Base-by-base conservation (phyloP, 2,329 filamentous ascomycete species). In the Knufia fluminis region DNA sequence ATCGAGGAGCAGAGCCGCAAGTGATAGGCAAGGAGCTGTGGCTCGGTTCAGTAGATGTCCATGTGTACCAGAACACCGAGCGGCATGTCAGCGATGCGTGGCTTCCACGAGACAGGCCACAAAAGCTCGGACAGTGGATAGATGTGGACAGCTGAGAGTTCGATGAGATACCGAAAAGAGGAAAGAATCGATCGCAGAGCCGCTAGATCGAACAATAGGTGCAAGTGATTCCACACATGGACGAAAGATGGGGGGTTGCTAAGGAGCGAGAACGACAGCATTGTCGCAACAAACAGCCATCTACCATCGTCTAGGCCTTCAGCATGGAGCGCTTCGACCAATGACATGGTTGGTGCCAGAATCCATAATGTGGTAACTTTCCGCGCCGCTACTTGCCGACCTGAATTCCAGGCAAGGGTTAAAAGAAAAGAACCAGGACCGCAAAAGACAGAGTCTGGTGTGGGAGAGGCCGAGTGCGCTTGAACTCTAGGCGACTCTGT, bases 1-100 rank as follows among this genome's bases (percentile, higher is more conserved):
- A 20, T 19, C 3, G 16, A 45, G 10, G 16, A 43, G 42, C 42
- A 45, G 42, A 45, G 42, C 42, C 42, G 42, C 42, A 45, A 32
- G n/a, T 9, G 9, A 20, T 17, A 19, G 7, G 14, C 23, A 20
- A 45, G 10, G 19, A 41, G 22, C 38, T 41, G 9, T 41, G 19
- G 6, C 7, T 22, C 19, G 38, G 38, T 12, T 41, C 38, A 19
- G 38, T 12, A 22, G 19, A 41, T 19, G 16, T n/a, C 28, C 28
- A 31, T 31, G 7, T 31, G 14, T 31, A 7, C 28, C 7, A 14
- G 28, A 31, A n/a, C n/a, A 20, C 7, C 10, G 38, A 41, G 16
- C 9, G n/a, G 19, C 19, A 41, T 38, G 35, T 41, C 38, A 41
- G 19, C 38, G 22, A 41, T 19, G 38, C 17, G 38, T 22, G 38